phyloP scores from a whole-genome alignment of 1,284 basidiomycete genomes.

The Apiotrichum siamense region DNA sequence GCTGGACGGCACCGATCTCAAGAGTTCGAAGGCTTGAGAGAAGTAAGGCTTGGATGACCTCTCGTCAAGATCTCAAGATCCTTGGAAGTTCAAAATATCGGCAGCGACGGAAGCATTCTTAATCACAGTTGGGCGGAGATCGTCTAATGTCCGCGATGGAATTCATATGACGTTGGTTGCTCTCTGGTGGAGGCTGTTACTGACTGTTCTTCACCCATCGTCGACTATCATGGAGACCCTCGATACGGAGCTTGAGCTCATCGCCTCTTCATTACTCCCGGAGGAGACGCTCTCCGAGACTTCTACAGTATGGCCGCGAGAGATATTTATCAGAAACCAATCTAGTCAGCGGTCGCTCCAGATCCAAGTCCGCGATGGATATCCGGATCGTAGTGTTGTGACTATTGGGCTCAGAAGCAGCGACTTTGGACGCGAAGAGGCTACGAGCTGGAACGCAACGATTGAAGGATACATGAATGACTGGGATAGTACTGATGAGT shows the following conservation, averaged over 20 bases:
- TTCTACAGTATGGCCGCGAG: slow-evolving; percentile 11
- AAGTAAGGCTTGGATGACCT: too few relatives aligned
- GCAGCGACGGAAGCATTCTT: too few relatives aligned
- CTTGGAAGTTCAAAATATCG: too few relatives aligned
- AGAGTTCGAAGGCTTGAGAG: neutral
- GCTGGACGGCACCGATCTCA: neutral
- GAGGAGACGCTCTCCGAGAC: slow-evolving; percentile 52
- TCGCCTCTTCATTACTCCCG: slow-evolving; percentile 57
- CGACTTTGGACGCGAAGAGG: slow-evolving; percentile 32
- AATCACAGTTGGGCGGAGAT: too few relatives aligned
- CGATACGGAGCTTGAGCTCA: slow-evolving; percentile 36
- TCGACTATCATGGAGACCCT: slow-evolving; percentile 12
- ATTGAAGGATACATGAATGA: slow-evolving; percentile 48
- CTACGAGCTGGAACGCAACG: slow-evolving; percentile 52
- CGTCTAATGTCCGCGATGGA: too few relatives aligned
- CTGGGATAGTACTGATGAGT: slow-evolving; percentile 50
- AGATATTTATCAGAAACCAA: slow-evolving; percentile 44
- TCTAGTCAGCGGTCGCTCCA: slow-evolving; percentile 43
- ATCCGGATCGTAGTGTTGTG: slow-evolving; percentile 18
- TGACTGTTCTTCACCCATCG: too few relatives aligned
- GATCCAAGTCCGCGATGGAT: slow-evolving; percentile 49
- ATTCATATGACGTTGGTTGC: too few relatives aligned
- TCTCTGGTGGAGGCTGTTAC: too few relatives aligned
- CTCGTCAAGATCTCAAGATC: too few relatives aligned
- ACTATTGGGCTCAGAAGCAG: slow-evolving; percentile 46